A percentile compares a stretch with the other conserved stretches of the same genome.
Conservation (phyloP, 2,329 filamentous ascomycete species). For the Penicillium thymicola region DNA sequence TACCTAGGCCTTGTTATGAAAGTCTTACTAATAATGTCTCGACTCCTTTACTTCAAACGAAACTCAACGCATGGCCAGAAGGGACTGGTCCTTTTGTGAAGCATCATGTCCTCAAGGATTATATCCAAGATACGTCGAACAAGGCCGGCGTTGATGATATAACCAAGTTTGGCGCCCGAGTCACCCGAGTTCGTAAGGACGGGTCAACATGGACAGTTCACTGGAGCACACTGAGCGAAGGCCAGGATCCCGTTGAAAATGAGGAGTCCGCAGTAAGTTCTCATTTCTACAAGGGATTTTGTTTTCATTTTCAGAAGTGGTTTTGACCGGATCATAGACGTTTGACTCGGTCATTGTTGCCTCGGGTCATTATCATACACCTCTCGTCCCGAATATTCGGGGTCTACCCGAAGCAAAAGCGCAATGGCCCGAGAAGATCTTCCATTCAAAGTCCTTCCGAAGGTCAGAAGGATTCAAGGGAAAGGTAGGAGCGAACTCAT, state of each 20-base stretch:
- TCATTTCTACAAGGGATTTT: no score
- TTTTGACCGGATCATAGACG: constrained; percentile 11
- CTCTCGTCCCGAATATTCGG: constrained; percentile 49
- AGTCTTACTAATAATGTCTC: constrained; percentile 55
- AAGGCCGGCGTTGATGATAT: constrained; percentile 50
- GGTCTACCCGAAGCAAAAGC: constrained; percentile 49
- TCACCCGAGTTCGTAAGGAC: constrained; percentile 52
- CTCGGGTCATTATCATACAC: constrained; percentile 54
- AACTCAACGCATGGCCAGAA: constrained; percentile 54
- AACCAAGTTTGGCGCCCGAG: constrained; percentile 59
- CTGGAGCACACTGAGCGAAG: constrained; percentile 44
- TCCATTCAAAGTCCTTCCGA: constrained; percentile 54
- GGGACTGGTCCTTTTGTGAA: constrained; percentile 59
- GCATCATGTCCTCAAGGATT: constrained; percentile 56
- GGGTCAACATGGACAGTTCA: constrained; percentile 51
- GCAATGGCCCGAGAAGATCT: constrained; percentile 44
- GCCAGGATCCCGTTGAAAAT: constrained; percentile 5
- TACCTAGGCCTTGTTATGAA: constrained; percentile 49
- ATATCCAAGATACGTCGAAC: constrained; percentile 58
- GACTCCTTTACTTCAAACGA: constrained; percentile 50
- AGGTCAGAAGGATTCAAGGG: constrained; percentile 48
- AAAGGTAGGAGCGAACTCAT: constrained; percentile 44
- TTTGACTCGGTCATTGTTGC: constrained; percentile 55
- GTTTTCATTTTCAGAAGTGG: neutral
- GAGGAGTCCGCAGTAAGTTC: constrained; percentile 4